These are phyloP conservation scores for Coccomyxa sp. DNA, from an alignment of 139 green algal species.

Conservation along the genomic window DNA sequence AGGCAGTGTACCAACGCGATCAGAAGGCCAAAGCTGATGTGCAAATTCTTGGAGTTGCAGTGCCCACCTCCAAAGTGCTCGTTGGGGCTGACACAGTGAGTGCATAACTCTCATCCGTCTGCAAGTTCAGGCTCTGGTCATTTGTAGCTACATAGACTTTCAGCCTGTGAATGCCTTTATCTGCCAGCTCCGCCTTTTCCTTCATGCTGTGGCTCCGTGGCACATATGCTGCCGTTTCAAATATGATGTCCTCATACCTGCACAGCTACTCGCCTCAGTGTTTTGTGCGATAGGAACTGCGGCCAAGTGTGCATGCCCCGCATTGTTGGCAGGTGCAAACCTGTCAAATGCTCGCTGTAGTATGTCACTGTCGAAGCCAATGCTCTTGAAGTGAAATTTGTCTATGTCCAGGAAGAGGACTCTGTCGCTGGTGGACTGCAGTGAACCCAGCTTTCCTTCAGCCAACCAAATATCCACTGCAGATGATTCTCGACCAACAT, in stretches of 20 bases:
- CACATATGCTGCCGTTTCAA: background rate
- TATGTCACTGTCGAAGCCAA: constrained; percentile 14
- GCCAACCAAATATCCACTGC: background rate
- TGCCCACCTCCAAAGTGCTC: background rate
- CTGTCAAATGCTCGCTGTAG: constrained; percentile 21
- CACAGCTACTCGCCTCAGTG: background rate
- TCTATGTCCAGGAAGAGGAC: constrained; percentile 12
- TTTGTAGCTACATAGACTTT: constrained; percentile 29
- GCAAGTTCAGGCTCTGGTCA: constrained; percentile 41
- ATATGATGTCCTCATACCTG: constrained; percentile 19
- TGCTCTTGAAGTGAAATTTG: constrained; percentile 15
- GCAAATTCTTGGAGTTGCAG: background rate
- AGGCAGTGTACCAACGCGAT: no score
- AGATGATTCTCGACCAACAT: no score
- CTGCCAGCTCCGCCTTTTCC: background rate
- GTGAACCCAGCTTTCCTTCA: background rate
- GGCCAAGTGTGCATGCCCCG: background rate
- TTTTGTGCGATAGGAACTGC: background rate
- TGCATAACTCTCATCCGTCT: constrained; percentile 43
- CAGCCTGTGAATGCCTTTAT: constrained; percentile 3
- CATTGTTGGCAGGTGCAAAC: background rate
- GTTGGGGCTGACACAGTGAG: constrained; percentile 19
- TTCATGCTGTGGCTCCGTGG: background rate
- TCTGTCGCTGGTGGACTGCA: constrained; percentile 7
- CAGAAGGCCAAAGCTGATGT: no score